Base-by-base conservation (phyloP, 306 rosid genomes). In the Dalbergia cochinchinensis region DNA sequence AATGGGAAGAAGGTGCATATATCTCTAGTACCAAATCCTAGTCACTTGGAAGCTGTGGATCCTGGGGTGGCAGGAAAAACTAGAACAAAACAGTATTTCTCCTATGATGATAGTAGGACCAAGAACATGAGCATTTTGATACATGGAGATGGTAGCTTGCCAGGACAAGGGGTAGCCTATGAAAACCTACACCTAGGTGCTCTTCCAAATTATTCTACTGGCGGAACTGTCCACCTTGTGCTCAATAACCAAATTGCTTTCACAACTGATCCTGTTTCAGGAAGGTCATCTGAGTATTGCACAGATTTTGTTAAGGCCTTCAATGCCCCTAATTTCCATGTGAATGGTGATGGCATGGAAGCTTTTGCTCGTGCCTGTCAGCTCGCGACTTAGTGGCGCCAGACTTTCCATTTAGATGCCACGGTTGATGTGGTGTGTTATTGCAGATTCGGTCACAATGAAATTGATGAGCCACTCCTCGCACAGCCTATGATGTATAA, bases 351-450 rank as follows among this genome's bases (percentile, higher is more conserved):
- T 83, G 98, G 92, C 67, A 86, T 95, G 85, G 99, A 95, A 69
- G 99, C 99, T 45, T 98, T 92, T 78, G 99, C 90, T 80, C 97
- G 90, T 80, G 98, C 88, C 42, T 91, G 88, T 80, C 95, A 95
- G 87, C 96, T 95, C 81, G 99, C 99, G 15, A 97, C 98, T 6
- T 97, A 92, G 91, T 92, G 99, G 99, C 92, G 96, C 71, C 99
- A 95, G 82, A 90, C 89, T 65, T 95, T 95, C 89, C 99, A 95
- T 88, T 91, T 95, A 9, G 99, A 95, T 78, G 99, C 91, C 63
- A 95, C 92, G 39, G 99, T 95, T 65, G 99, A 95, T 84, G 78
- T 95, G 34, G 99, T 95, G 55, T 92, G 99, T 60, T 95, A 95
- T 80, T 94, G 97, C 59, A 89, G 96, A 81, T 95, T 90, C 76